Percentiles rank a stretch among this genome's conserved stretches.
phyloP scores from a whole-genome alignment of 2,329 filamentous ascomycete species.

The Botrytis hyacinthi region DNA sequence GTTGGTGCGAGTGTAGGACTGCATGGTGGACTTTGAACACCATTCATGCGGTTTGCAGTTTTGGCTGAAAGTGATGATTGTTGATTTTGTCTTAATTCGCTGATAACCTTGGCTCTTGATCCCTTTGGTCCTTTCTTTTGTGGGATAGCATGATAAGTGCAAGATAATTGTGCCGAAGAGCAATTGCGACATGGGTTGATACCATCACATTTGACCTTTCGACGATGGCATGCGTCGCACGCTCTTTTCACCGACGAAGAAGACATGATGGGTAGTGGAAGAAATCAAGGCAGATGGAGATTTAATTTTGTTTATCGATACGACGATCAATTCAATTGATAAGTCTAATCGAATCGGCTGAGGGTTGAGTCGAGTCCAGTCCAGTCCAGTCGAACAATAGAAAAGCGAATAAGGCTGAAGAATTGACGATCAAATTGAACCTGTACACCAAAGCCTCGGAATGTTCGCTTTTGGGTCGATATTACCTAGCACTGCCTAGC shows the following conservation, averaged over 20 bases:
- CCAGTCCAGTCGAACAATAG: not conserved
- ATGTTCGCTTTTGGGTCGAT: not conserved
- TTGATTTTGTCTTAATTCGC: conserved; percentile 67
- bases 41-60: conserved; percentile 59
- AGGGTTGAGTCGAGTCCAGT: not conserved
- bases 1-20: conserved; percentile 52
- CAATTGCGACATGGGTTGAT: conserved; percentile 71
- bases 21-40: conserved; percentile 50
- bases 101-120: conserved; percentile 72
- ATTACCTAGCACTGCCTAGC: not conserved
- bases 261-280: conserved; percentile 23
- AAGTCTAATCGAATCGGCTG: not conserved
- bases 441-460: not conserved
- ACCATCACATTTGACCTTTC: conserved; percentile 73
- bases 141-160: conserved; percentile 72
- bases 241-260: conserved; percentile 51
- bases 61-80: conserved; percentile 62
- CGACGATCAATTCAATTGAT: conserved; percentile 6
- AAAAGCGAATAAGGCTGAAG: not conserved
- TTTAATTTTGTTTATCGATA: not conserved
- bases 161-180: conserved; percentile 62
- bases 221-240: conserved; percentile 71
- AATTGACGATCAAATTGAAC: not conserved
- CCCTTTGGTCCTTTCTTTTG: conserved; percentile 77
- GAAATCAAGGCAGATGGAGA: not conserved